Base-by-base conservation (phyloP, 371 early-diverging fungal species). In the Rhizopus sp. region DNA sequence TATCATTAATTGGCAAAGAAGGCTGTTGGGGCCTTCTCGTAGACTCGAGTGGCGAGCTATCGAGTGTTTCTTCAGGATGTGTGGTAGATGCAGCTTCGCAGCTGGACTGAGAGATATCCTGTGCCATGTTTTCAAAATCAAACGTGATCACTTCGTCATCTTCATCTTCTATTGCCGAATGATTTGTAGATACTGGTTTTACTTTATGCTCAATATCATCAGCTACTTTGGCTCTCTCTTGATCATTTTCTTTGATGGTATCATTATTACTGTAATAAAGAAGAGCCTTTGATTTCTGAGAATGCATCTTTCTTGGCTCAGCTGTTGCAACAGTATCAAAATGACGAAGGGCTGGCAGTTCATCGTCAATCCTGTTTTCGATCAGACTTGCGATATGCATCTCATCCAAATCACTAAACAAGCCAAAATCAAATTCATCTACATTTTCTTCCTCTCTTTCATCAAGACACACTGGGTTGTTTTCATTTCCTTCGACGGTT, bases 341-440 rank as follows among this genome's bases (percentile, higher is more conserved):
- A 41, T 4, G 53, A 42, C 0, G 30, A 53, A n/a, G 13, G 10
- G 8, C 6, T 8, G 15, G 10, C 30, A 12, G 29, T 17, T 33
- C 50, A 23, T 44, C 54, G 7, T 55, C 30, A 9, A 53, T 17
- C 13, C 55, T 54, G 29, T 61, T 61, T 37, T 61, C 61, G 9
- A 61, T 23, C 23, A 61, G 50, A n/a, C 42, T 54, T 34, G 44
- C 45, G 35, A 61, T 23, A 37, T 37, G 7, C 4, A 41, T 50
- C 5, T 61, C 61, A 45, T 41, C 47, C 8, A 52, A 37, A 40
- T 53, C 35, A 15, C 42, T 41, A 53, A 53, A 53, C 15, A 41
- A 40, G 31, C n/a, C 53, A 47, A 47, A 55, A 47, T 55, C 47
- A 47, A 53, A 53, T 42, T 30, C 34, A 42, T 48, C 50, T 13